Evolutionary conservation across 2,329 filamentous ascomycete species (phyloP).

Genomic region (Sporothrix luriei): DNA sequence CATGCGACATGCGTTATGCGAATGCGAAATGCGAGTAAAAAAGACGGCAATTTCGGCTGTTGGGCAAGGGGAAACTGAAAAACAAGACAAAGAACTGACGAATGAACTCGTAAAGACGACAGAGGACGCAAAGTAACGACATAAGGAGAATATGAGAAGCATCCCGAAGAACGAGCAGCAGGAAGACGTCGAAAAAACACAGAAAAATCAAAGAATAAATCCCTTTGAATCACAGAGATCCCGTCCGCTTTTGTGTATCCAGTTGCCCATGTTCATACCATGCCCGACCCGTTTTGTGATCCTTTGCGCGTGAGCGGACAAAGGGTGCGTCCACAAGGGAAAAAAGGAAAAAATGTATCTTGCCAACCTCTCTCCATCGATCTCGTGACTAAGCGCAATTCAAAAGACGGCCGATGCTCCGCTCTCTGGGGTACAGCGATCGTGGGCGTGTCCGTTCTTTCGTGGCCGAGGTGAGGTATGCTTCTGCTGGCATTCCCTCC

Average conservation of each 20-base stretch:
- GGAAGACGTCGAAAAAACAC: constrained; percentile 35
- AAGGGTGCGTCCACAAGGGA: constrained; percentile 37
- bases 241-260: constrained; percentile 40
- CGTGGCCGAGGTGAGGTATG: constrained; percentile 30
- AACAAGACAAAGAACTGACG: constrained; percentile 18
- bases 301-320: constrained; percentile 38
- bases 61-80: constrained; percentile 4
- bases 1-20: background rate
- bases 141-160: constrained; percentile 17
- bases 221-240: constrained; percentile 29
- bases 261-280: constrained; percentile 42
- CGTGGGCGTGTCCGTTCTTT: constrained; percentile 34
- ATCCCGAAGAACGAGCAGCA: constrained; percentile 30
- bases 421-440: constrained; percentile 31
- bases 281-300: constrained; percentile 38
- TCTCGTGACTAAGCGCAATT: constrained; percentile 34
- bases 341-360: constrained; percentile 40
- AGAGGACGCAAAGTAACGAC: no score
- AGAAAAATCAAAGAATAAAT: constrained; percentile 36
- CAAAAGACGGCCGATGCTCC: constrained; percentile 27
- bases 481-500: background rate
- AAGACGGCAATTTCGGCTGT: constrained; percentile 23
- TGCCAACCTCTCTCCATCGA: constrained; percentile 38
- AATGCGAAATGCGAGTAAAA: constrained; percentile 16
- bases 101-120: constrained; percentile 28